phyloP scores from a whole-genome alignment of 2,329 filamentous ascomycete genomes.

The Arthrobotrys conoides region DNA sequence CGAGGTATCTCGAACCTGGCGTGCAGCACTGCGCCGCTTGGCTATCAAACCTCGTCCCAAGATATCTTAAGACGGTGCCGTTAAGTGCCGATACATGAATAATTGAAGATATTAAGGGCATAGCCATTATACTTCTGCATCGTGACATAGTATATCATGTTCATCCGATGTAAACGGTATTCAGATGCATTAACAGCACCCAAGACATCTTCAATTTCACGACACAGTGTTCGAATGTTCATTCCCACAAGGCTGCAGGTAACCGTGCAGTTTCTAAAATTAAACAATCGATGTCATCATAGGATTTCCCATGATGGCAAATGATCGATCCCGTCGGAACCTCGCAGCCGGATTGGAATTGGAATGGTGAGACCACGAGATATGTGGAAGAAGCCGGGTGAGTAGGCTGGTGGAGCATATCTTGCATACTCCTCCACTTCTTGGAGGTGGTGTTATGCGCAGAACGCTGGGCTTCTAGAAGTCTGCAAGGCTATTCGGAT shows the following conservation, averaged over 20 bases:
- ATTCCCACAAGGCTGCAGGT: conserved; percentile 55
- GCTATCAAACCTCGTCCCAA: conserved; percentile 8
- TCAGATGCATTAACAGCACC: conserved; percentile 31
- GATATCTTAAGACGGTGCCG: conserved; percentile 5
- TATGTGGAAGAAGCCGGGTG: conserved; percentile 11
- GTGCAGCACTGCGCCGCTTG: conserved; percentile 20
- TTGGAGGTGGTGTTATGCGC: conserved; percentile 3
- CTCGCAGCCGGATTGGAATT: conserved; percentile 1
- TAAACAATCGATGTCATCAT: conserved; percentile 32
- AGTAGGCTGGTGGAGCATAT: conserved; percentile 15
- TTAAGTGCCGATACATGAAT: conserved; percentile 2
- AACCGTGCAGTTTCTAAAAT: conserved; percentile 48
- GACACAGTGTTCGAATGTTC: conserved; percentile 11
- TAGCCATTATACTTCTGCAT: conserved; percentile 35
- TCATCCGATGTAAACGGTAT: conserved; percentile 21
- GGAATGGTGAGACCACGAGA: conserved; percentile 2
- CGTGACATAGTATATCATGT: conserved; percentile 14
- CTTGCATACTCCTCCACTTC: conserved; percentile 7
- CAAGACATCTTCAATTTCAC: conserved; percentile 53
- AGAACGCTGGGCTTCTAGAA: conserved; percentile 27
- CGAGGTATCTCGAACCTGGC: conserved; percentile 29
- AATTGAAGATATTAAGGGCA: conserved; percentile 4
- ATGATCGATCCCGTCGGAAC: conserved; percentile 15
- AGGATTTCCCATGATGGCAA: conserved; percentile 11
- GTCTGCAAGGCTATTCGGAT: conserved; percentile 11